Base-by-base conservation (phyloP, 305 asterid genomes). In the Euphrasia arctica region DNA sequence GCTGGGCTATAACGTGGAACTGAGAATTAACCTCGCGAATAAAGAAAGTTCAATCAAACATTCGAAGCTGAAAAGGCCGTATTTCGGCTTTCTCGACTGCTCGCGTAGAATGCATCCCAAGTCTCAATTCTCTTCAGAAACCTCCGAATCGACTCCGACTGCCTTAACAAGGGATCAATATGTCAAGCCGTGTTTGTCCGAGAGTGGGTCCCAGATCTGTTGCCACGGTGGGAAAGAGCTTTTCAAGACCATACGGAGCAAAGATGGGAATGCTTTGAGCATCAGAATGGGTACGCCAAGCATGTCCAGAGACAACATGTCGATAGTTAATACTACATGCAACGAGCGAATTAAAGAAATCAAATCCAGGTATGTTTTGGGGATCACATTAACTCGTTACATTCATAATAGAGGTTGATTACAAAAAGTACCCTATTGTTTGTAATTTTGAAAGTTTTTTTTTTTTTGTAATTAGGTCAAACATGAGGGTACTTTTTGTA, bases 1-100 rank as follows among this genome's bases (percentile, higher is more conserved):
- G 12, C 75, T 88, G 27, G 88, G 87, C 13, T 77, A 78, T 68
- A 88, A 84, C 54, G 85, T 90, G 45, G 97, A 90, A 72, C 82
- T 85, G 66, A 81, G 92, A 68, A 79, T 90, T 76, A 77, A 81
- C 48, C 82, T 77, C 47, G 63, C 75, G 47, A 39, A 54, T 0
- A 67, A 70, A 29, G 62, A 68, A 55, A 42, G 85, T 82, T 51
- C 80, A 11, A 59, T 66, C 43, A 76, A 69, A 69, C 64, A 67
- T 29, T 25, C 47, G 54, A 75, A 71, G 79, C 54, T 57, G 57
- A 88, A 80, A 80, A 84, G 68, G 55, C 75, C 78, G 14, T 75
- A 77, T 72, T 79, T 84, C 72, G 70, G 73, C 74, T 68, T 90
- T 18, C 81, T 87, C 69, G 67, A 74, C 65, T 90, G 97, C 81